Percentiles rank a stretch among this genome's conserved stretches.
Conservation (phyloP, 2,329 filamentous ascomycete species). For the Knoxdaviesia proteae region DNA sequence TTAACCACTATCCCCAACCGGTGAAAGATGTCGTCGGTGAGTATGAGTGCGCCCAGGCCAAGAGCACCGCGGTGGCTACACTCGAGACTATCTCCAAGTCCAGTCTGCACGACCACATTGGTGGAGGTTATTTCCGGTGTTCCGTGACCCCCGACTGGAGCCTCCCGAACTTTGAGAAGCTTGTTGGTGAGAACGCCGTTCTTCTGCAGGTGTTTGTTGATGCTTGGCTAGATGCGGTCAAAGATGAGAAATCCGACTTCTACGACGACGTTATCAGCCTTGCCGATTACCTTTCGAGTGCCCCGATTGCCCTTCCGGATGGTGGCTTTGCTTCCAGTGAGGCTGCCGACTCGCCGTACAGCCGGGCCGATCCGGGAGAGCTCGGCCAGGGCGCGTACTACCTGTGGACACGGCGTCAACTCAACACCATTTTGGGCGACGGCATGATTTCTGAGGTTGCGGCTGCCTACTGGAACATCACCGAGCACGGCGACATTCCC, state of each 20-base stretch:
- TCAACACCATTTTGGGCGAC: constrained; percentile 47
- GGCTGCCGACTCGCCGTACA: constrained; percentile 67
- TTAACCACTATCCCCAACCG: constrained; percentile 48
- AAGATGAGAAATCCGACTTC: constrained; percentile 43
- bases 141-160: constrained; percentile 86
- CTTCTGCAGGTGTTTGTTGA: constrained; percentile 70
- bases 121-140: constrained; percentile 45
- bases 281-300: constrained; percentile 61
- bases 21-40: constrained; percentile 78
- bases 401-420: constrained; percentile 77
- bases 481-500: constrained; percentile 67
- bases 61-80: constrained; percentile 62
- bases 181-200: constrained; percentile 82
- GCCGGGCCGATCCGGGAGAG: constrained; percentile 46
- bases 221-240: constrained; percentile 44
- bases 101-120: constrained; percentile 33
- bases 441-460: constrained; percentile 44
- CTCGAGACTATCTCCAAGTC: constrained; percentile 48
- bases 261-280: constrained; percentile 63
- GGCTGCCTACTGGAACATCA: constrained; percentile 68
- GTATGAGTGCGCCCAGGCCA: constrained; percentile 51
- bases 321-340: constrained; percentile 79
- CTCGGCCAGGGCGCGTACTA: constrained; percentile 88
- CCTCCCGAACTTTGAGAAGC: constrained; percentile 91
- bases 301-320: constrained; percentile 41